phyloP scores from a whole-genome alignment of 2,329 filamentous ascomycete genomes.

The Clarireedia homoeocarpa region DNA sequence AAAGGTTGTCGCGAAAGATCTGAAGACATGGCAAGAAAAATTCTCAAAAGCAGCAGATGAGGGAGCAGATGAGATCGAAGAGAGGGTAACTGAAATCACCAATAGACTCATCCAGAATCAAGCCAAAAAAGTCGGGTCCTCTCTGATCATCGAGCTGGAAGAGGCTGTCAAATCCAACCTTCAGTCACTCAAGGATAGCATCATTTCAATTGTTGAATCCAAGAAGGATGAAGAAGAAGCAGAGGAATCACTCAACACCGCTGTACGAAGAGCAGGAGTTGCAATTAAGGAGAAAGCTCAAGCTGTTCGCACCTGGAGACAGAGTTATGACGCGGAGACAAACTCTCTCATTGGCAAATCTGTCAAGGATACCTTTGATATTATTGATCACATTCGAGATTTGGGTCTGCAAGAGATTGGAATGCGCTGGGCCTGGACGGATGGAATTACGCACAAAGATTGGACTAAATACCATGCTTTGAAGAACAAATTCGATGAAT shows the following conservation, averaged over 20 bases:
- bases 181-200: conserved; percentile 55
- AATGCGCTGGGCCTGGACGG: conserved; percentile 84
- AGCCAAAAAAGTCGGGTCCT: conserved; percentile 56
- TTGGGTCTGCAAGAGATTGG: conserved; percentile 66
- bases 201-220: conserved; percentile 52
- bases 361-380: conserved; percentile 56
- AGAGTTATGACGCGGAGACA: conserved; percentile 50
- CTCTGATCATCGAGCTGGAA: conserved; percentile 61
- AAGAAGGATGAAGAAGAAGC: conserved; percentile 40
- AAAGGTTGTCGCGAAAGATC: conserved; percentile 66
- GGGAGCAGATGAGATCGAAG: conserved; percentile 60
- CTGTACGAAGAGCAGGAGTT: conserved; percentile 50
- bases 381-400: conserved; percentile 61
- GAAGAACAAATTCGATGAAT: conserved; percentile 73
- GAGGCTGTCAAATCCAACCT: conserved; percentile 58
- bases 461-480: conserved; percentile 93
- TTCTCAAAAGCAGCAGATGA: conserved; percentile 81
- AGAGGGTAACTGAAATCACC: conserved; percentile 63
- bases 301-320: conserved; percentile 54
- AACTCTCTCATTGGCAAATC: conserved; percentile 48
- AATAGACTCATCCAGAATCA: conserved; percentile 57
- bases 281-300: conserved; percentile 57
- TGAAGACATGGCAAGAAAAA: conserved; percentile 80
- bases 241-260: conserved; percentile 42
- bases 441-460: conserved; percentile 92